A percentile compares a stretch with the other conserved stretches of the same genome.
Evolutionary conservation across 1,284 basidiomycete genomes (phyloP).

Genomic region (Laetiporus sulphureus): DNA sequence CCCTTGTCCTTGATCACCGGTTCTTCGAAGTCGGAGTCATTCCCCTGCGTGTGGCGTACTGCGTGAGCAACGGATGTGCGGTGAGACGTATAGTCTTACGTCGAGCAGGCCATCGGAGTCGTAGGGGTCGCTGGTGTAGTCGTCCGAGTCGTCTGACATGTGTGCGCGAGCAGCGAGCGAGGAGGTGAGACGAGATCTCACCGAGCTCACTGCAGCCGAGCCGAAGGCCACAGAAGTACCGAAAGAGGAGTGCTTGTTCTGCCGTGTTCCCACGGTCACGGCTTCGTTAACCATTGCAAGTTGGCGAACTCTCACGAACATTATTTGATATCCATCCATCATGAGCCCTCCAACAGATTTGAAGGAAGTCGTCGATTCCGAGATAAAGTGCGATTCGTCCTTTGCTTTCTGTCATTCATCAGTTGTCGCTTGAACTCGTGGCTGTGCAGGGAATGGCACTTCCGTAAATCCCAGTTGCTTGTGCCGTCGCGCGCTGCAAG

Average conservation of each 20-base stretch:
- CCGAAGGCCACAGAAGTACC: too few species aligned
- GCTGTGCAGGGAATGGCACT: conserved; percentile 63
- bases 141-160: conserved; percentile 29
- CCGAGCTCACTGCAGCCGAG: too few species aligned
- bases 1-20: conserved; percentile 20
- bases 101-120: conserved; percentile 22
- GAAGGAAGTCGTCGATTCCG: conserved; percentile 50
- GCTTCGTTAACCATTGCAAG: too few species aligned
- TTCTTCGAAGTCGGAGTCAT: conserved; percentile 25
- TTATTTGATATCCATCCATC: too few species aligned
- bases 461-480: too few species aligned
- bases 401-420: neutral
- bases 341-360: conserved; percentile 45
- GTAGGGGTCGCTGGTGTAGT: conserved; percentile 21
- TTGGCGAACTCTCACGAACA: too few species aligned
- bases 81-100: conserved; percentile 19
- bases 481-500: too few species aligned
- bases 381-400: conserved; percentile 50
- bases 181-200: too few species aligned
- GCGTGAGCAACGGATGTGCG: conserved; percentile 3
- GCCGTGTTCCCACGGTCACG: too few species aligned
- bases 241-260: too few species aligned
- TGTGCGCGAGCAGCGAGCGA: neutral
- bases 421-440: neutral
- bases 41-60: conserved; percentile 12